Percentiles rank a stretch among this genome's conserved stretches.
Conservation (phyloP, 306 rosid species). For the Vigna mungo region DNA sequence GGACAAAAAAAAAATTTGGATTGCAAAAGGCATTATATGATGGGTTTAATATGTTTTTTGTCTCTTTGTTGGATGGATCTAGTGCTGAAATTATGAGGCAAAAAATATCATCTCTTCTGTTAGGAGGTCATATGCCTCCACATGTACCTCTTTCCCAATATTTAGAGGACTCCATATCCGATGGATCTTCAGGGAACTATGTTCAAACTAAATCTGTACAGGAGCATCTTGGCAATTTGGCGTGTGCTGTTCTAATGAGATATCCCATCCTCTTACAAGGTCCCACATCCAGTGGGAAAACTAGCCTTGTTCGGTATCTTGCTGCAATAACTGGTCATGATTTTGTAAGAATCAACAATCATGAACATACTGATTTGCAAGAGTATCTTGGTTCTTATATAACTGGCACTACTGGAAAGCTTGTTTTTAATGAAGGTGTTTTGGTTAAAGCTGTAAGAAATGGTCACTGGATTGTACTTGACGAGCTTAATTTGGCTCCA, state of each 20-base stretch:
- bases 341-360: conserved; percentile 93
- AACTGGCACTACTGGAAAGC: conserved; percentile 80
- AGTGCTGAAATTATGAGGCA: conserved; percentile 75
- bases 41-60: conserved; percentile 92
- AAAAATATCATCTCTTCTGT: conserved; percentile 58
- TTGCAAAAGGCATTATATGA: conserved; percentile 77
- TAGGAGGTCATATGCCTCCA: conserved; percentile 61
- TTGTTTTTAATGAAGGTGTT: conserved; percentile 87
- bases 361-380: conserved; percentile 97
- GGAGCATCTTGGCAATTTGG: conserved; percentile 80
- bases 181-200: conserved; percentile 51
- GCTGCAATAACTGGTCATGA: conserved; percentile 81
- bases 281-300: conserved; percentile 96
- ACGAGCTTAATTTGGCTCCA: conserved; percentile 98
- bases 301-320: conserved; percentile 91
- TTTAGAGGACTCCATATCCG: conserved; percentile 47
- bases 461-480: conserved; percentile 94
- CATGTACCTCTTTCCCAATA: conserved; percentile 55
- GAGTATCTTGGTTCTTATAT: conserved; percentile 91
- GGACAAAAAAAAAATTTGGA: conserved; percentile 66
- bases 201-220: conserved; percentile 71
- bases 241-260: conserved; percentile 78
- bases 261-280: conserved; percentile 97
- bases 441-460: conserved; percentile 90
- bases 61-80: conserved; percentile 73